A percentile compares a stretch with the other conserved stretches of the same genome.
phyloP scores from a whole-genome alignment of 306 rosid species.

The Corylus avellana region DNA sequence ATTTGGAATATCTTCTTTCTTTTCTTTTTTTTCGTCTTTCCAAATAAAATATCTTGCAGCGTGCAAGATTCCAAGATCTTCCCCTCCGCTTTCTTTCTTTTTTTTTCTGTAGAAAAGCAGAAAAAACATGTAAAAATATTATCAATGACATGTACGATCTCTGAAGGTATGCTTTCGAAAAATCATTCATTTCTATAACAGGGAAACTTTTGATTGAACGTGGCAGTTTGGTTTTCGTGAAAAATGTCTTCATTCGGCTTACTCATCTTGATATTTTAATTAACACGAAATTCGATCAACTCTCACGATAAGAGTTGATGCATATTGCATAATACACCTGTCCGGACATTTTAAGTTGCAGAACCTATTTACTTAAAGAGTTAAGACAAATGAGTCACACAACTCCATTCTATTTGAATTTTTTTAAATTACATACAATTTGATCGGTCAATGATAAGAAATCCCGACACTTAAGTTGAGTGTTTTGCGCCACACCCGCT shows the following conservation, averaged over 20 bases:
- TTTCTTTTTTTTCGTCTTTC: neutral
- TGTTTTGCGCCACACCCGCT: no score
- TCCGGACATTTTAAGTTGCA: no score
- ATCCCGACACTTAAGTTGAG: no score
- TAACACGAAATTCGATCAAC: no score
- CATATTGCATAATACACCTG: no score
- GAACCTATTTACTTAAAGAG: no score
- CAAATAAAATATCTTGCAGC: conserved; percentile 9
- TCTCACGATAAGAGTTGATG: no score
- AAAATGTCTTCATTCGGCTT: neutral
- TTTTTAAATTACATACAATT: no score
- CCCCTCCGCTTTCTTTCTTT: neutral
- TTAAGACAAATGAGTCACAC: no score
- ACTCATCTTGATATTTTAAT: neutral
- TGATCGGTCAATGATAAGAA: no score
- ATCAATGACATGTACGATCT: conserved; percentile 2
- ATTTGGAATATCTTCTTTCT: neutral
- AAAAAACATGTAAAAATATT: neutral
- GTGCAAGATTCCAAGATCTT: conserved; percentile 18
- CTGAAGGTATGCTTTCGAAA: neutral
- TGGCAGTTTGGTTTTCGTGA: conserved; percentile 17
- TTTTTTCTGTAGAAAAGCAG: conserved; percentile 2
- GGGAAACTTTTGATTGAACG: conserved; percentile 12
- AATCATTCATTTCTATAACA: neutral
- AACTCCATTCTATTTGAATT: no score